Percentiles rank a stretch among this genome's conserved stretches.
These are phyloP conservation scores for Ophioceras dolichostomum DNA, from an alignment of 2,329 filamentous ascomycete species.

Conservation along the genomic window DNA sequence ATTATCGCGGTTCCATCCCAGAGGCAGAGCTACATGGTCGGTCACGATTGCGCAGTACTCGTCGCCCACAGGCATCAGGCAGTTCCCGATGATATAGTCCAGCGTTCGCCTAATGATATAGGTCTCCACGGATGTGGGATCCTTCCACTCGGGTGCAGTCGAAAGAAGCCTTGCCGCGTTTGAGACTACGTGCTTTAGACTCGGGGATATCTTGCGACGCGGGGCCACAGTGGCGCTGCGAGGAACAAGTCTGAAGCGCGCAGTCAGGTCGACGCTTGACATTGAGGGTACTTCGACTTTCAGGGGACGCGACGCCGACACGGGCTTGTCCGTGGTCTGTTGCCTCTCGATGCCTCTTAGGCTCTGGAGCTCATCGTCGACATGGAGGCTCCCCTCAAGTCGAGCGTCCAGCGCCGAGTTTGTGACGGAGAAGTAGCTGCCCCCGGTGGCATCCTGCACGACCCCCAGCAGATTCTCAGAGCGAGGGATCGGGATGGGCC, in stretches of 20 bases:
- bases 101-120: constrained; percentile 9
- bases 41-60: constrained; percentile 5
- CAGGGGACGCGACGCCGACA: not conserved
- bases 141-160: not conserved
- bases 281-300: not conserved
- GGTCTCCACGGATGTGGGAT: constrained; percentile 3
- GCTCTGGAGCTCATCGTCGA: not conserved
- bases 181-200: not conserved
- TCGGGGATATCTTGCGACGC: no score
- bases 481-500: constrained; percentile 6
- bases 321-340: not conserved
- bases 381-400: constrained; percentile 1
- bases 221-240: no score
- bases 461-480: constrained; percentile 3
- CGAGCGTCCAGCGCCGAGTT: constrained; percentile 4
- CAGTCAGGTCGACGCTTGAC: not conserved
- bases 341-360: not conserved
- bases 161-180: not conserved
- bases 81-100: constrained; percentile 10
- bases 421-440: not conserved
- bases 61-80: constrained; percentile 4
- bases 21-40: constrained; percentile 10
- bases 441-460: not conserved
- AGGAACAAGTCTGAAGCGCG: constrained; percentile 3
- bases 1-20: constrained; percentile 12